Evolutionary conservation across 345 rosid species (phyloP), one percentile per base, ranked within the genome.

Genomic region (Populus davidiana): DNA sequence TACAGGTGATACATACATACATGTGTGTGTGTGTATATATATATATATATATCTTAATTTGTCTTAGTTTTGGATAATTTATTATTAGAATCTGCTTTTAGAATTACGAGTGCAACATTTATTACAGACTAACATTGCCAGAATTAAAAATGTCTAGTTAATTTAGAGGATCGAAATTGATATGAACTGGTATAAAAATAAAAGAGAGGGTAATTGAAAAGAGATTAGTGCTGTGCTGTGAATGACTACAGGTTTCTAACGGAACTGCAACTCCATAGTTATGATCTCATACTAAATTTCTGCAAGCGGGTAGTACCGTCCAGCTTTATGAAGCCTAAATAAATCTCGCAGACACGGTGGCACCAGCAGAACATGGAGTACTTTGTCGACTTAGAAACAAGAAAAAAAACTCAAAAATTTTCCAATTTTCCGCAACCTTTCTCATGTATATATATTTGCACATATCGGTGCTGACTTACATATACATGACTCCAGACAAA

Each of bases 1-100:
- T 96, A 96, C 81, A 93, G 95, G 93, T 85, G 78, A 21, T 3
- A 43, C 14, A 20, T 0, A 0, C 6, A 8, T 1, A 14, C 2
- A 10, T 12, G 0, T n/a, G n/a, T n/a, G n/a, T n/a, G n/a, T n/a
- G n/a, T n/a, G n/a, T n/a, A n/a, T n/a, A n/a, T n/a, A n/a, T n/a
- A n/a, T n/a, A n/a, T n/a, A n/a, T n/a, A n/a, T 4, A 10, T 12
- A 21, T 33, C 35, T 41, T 41, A 10, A 41, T 12, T 7, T 50
- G 31, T 38, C 21, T n/a, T 8, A 29, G 3, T 76, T n/a, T 10
- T n/a, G 29, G 29, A 59, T 59, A n/a, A 8, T n/a, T 59, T 23
- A 47, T 47, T 9, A n/a, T 59, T 0, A 43, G 47, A 59, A 59
- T 21, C 63, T 56, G 29, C 63, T 56, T 25, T 3, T 56, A 56